A percentile compares a stretch with the other conserved stretches of the same genome.
Evolutionary conservation across 2,329 filamentous ascomycete genomes (phyloP).

Genomic region (Elsinoe perseae): DNA sequence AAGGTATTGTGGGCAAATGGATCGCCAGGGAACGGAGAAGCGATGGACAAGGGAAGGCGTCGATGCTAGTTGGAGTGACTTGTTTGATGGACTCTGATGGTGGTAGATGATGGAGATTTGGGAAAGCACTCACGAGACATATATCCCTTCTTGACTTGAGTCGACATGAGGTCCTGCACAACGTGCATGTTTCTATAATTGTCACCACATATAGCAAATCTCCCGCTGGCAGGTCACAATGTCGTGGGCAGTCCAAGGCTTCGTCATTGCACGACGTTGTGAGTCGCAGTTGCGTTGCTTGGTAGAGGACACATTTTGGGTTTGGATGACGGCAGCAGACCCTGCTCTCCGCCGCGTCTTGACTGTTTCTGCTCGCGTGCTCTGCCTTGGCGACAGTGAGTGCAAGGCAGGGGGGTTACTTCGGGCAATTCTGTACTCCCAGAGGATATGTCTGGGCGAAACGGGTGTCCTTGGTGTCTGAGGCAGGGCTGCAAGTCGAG

Average conservation of each 20-base stretch:
- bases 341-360: slow-evolving; percentile 4
- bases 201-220: slow-evolving; percentile 12
- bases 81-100: background rate
- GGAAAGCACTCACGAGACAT: slow-evolving; percentile 15
- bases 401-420: background rate
- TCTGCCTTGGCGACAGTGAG: background rate
- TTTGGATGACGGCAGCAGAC: slow-evolving; percentile 4
- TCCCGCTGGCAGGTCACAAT: slow-evolving; percentile 1
- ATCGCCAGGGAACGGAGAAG: background rate
- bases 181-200: slow-evolving; percentile 2
- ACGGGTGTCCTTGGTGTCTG: slow-evolving; percentile 11
- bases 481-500: background rate
- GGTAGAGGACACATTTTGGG: background rate
- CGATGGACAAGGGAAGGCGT: background rate
- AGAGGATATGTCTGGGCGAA: background rate
- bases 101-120: slow-evolving; percentile 1
- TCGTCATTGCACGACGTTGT: slow-evolving; percentile 13
- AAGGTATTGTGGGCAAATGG: too few relatives aligned
- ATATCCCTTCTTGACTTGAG: slow-evolving; percentile 12
- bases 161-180: background rate
- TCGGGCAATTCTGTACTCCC: background rate
- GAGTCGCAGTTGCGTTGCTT: slow-evolving; percentile 1
- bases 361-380: slow-evolving; percentile 8
- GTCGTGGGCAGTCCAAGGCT: background rate
- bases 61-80: background rate